phyloP scores from a whole-genome alignment of 208 protist species.

The Leishmania gerbilli region DNA sequence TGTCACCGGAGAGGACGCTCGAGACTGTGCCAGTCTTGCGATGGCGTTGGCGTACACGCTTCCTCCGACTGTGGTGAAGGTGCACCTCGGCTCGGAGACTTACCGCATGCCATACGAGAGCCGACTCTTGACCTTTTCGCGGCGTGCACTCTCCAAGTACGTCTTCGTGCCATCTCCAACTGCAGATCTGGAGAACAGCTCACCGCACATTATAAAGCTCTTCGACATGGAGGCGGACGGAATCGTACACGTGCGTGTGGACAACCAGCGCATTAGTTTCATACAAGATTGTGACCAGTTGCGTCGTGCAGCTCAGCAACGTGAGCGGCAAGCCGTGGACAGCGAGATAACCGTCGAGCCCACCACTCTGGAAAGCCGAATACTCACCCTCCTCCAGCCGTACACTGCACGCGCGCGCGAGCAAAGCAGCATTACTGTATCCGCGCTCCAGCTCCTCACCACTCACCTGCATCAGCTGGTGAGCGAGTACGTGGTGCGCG shows the following conservation, averaged over 20 bases:
- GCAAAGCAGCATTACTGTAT: conserved; percentile 7
- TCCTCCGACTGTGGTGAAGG: conserved; percentile 42
- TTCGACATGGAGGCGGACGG: conserved; percentile 36
- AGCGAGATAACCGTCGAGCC: background rate
- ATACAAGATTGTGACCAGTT: conserved; percentile 37
- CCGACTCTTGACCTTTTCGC: conserved; percentile 54
- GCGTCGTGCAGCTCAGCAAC: background rate
- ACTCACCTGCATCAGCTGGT: conserved; percentile 61
- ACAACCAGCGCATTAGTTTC: conserved; percentile 21
- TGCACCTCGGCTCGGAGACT: conserved; percentile 40
- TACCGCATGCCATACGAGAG: conserved; percentile 73
- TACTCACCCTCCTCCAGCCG: conserved; percentile 25
- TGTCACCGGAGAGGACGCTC: conserved; percentile 42
- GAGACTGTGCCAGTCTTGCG: conserved; percentile 54
- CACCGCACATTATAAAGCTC: conserved; percentile 7
- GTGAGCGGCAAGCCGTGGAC: background rate
- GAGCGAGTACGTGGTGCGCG: conserved; percentile 68
- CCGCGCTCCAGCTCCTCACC: conserved; percentile 45
- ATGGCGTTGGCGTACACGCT: conserved; percentile 59
- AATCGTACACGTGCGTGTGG: conserved; percentile 39
- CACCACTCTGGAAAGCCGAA: conserved; percentile 29
- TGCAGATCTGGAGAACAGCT: background rate
- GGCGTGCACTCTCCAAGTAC: conserved; percentile 9
- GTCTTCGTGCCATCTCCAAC: conserved; percentile 5
- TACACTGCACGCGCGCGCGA: conserved; percentile 1